These are phyloP conservation scores for Coemansia sp. DNA, from an alignment of 192 early-diverging fungal species.

Conservation along the genomic window DNA sequence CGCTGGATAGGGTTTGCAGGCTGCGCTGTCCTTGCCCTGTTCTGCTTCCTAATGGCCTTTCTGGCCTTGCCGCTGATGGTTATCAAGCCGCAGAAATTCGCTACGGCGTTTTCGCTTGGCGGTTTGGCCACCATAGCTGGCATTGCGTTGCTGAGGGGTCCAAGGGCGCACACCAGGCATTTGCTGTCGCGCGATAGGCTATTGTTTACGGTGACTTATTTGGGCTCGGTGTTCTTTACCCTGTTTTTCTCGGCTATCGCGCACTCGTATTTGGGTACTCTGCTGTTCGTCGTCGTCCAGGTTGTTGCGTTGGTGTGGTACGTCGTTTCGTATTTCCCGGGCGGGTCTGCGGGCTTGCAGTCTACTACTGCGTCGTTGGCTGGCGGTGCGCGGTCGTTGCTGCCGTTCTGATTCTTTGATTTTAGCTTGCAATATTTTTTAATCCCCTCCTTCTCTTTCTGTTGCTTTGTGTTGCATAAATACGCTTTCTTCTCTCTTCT, in stretches of 20 bases:
- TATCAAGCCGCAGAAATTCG: constrained; percentile 73
- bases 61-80: constrained; percentile 65
- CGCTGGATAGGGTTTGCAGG: constrained; percentile 54
- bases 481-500: background rate
- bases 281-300: constrained; percentile 78
- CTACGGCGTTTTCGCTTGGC: constrained; percentile 74
- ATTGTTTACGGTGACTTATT: constrained; percentile 77
- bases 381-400: constrained; percentile 40
- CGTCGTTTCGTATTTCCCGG: constrained; percentile 81
- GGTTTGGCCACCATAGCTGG: constrained; percentile 49
- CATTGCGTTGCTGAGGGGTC: constrained; percentile 80
- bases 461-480: background rate
- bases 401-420: constrained; percentile 32
- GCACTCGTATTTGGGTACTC: constrained; percentile 76
- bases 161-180: constrained; percentile 75
- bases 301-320: constrained; percentile 80
- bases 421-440: background rate
- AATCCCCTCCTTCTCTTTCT: background rate
- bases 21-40: constrained; percentile 50
- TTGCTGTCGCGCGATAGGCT: constrained; percentile 76
- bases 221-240: constrained; percentile 80
- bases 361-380: constrained; percentile 55
- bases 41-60: constrained; percentile 57
- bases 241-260: constrained; percentile 74
- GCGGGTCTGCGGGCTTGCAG: constrained; percentile 61